Conservation (phyloP, 2,329 filamentous ascomycete genomes). For the Monilinia polystroma region DNA sequence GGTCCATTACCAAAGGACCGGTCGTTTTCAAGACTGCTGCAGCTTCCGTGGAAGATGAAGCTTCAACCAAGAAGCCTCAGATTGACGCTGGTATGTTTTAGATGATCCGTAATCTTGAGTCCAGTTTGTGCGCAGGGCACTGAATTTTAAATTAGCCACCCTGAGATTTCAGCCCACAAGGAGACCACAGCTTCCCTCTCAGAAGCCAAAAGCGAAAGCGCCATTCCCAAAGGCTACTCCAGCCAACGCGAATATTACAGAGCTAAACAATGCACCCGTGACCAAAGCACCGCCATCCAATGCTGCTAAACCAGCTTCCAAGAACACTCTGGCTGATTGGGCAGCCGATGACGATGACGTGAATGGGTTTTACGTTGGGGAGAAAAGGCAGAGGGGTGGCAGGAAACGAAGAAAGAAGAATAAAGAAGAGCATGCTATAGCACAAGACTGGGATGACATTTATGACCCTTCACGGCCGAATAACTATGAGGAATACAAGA, state of each 20-base stretch:
- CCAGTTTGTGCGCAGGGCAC: slow-evolving; percentile 42
- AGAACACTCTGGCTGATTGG: slow-evolving; percentile 79
- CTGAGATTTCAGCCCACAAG: slow-evolving; percentile 86
- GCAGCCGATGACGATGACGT: slow-evolving; percentile 78
- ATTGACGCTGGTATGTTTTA: slow-evolving; percentile 59
- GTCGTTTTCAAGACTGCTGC: slow-evolving; percentile 63
- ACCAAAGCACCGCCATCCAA: slow-evolving; percentile 39
- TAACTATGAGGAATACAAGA: slow-evolving; percentile 78
- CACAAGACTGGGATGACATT: slow-evolving; percentile 82
- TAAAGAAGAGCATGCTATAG: slow-evolving; percentile 59
- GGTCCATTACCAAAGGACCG: slow-evolving; percentile 73
- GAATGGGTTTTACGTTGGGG: slow-evolving; percentile 58
- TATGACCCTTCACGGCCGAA: slow-evolving; percentile 84
- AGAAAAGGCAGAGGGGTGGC: slow-evolving; percentile 70
- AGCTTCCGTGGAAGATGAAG: slow-evolving; percentile 46
- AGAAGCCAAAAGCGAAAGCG: slow-evolving; percentile 62
- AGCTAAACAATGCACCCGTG: slow-evolving; percentile 35
- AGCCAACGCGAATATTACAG: slow-evolving; percentile 30
- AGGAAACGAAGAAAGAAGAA: slow-evolving; percentile 65
- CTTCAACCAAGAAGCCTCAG: slow-evolving; percentile 57
- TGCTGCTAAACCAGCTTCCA: slow-evolving; percentile 49
- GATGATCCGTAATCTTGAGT: slow-evolving; percentile 34
- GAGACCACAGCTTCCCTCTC: slow-evolving; percentile 62
- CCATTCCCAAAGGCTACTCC: slow-evolving; percentile 52
- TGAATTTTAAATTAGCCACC: slow-evolving; percentile 53